A percentile compares a stretch with the other conserved stretches of the same genome.
Conservation (phyloP, 257 asterid genomes). For the Solanum clarkiae region DNA sequence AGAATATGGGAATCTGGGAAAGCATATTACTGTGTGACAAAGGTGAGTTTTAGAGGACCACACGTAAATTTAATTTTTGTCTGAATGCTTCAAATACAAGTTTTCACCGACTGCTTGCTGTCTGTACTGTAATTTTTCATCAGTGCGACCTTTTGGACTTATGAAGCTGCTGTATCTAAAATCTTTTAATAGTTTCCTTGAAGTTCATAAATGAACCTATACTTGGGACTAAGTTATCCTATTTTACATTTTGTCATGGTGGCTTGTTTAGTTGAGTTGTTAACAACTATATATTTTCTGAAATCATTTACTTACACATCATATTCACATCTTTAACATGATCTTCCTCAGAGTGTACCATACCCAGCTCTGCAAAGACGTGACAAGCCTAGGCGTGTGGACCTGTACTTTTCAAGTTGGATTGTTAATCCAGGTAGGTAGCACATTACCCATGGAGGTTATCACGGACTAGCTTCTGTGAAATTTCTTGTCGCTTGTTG, state of each 20-base stretch:
- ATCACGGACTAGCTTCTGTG: neutral
- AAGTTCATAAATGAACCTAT: neutral
- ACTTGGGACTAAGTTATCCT: neutral
- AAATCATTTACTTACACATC: neutral
- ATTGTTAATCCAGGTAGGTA: slow-evolving; percentile 48
- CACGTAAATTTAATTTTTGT: neutral
- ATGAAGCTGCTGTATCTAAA: neutral
- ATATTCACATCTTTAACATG: neutral
- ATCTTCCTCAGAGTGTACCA: slow-evolving; percentile 56
- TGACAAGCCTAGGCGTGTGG: slow-evolving; percentile 87
- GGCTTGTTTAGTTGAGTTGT: neutral
- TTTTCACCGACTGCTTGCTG: neutral
- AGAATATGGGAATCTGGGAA: slow-evolving; percentile 77
- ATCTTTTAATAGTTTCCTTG: neutral
- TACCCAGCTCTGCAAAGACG: slow-evolving; percentile 58
- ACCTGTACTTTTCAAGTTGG: slow-evolving; percentile 93
- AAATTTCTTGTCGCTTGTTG: neutral
- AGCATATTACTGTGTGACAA: slow-evolving; percentile 51
- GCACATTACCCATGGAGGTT: neutral
- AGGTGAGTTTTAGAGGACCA: slow-evolving; percentile 20
- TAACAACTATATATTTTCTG: neutral
- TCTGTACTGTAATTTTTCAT: neutral
- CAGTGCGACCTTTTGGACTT: neutral
- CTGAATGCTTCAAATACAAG: neutral
- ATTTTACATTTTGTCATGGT: neutral